Evolutionary conservation across 805 yeast species (phyloP).

Genomic region (Starmerella tilneyi): DNA sequence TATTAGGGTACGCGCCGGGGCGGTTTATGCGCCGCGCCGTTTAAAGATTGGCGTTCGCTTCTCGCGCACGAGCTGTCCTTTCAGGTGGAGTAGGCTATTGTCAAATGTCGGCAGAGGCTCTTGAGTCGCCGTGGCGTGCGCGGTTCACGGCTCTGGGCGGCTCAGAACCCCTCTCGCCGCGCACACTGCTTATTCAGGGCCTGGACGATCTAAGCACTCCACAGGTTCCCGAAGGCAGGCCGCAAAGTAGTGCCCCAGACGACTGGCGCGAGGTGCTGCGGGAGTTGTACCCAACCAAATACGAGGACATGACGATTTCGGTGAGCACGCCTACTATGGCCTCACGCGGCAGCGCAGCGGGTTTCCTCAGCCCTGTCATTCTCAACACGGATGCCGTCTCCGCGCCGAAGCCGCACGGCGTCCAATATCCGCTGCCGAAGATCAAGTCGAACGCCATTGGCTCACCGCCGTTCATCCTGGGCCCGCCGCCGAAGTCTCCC

Average conservation of each 20-base stretch:
- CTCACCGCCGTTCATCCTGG: neutral
- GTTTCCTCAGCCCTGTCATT: neutral
- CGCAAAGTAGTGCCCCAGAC: neutral
- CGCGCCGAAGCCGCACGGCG: neutral
- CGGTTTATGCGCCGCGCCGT: neutral
- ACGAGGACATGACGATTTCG: constrained; percentile 2
- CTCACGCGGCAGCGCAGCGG: neutral
- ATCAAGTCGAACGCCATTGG: neutral
- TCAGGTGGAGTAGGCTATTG: no score
- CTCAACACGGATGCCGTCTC: neutral
- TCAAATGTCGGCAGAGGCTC: neutral
- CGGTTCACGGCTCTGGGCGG: constrained; percentile 1
- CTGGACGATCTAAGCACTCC: constrained; percentile 2
- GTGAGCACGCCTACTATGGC: constrained; percentile 3
- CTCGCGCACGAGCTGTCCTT: no score
- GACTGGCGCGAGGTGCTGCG: constrained; percentile 5
- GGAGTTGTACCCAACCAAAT: neutral
- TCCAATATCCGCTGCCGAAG: neutral
- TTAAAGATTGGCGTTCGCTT: no score
- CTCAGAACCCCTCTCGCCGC: constrained; percentile 7
- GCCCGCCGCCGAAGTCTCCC: neutral
- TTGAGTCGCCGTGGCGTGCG: neutral
- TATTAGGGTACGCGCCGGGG: constrained; percentile 2
- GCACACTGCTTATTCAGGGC: constrained; percentile 8
- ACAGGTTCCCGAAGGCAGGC: neutral